phyloP scores from a whole-genome alignment of 2,329 filamentous ascomycete genomes.

The Juglanconis juglandina region DNA sequence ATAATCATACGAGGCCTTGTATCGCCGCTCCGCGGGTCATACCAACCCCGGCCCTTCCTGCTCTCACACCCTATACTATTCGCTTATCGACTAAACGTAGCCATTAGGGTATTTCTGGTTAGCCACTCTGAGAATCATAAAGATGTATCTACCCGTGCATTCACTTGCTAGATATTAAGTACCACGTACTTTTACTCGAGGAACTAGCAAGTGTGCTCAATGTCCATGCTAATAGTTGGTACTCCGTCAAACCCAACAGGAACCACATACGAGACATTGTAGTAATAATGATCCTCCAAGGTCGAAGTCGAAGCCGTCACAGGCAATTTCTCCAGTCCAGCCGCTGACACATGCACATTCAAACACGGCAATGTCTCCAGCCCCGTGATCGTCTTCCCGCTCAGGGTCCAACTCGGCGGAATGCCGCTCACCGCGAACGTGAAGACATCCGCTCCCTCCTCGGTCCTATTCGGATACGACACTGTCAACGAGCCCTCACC shows the following conservation, averaged over 20 bases:
- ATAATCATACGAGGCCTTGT: too few relatives aligned
- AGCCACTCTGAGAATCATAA: too few relatives aligned
- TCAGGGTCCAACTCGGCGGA: constrained; percentile 36
- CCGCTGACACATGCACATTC: constrained; percentile 34
- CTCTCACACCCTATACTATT: too few relatives aligned
- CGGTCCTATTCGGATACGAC: constrained; percentile 38
- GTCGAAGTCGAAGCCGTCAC: constrained; percentile 28
- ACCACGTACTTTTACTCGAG: too few relatives aligned
- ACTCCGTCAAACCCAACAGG: constrained; percentile 35
- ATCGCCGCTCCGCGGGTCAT: too few relatives aligned
- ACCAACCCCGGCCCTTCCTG: too few relatives aligned
- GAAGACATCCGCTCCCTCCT: constrained; percentile 36
- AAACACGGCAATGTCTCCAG: constrained; percentile 38
- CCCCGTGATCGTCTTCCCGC: constrained; percentile 25
- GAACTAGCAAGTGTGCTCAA: constrained; percentile 13
- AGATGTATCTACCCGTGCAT: too few relatives aligned
- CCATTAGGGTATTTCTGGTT: too few relatives aligned
- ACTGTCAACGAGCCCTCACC: constrained; percentile 30
- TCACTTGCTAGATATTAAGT: too few relatives aligned
- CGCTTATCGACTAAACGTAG: too few relatives aligned
- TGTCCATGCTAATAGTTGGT: constrained; percentile 2
- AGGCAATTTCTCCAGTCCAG: constrained; percentile 33
- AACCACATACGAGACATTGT: constrained; percentile 45
- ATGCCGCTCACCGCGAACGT: constrained; percentile 37
- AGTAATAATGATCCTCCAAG: constrained; percentile 41